Evolutionary conservation across 306 rosid genomes (phyloP), one percentile per base, ranked within the genome.

Genomic region (Lathyrus oleraceus): DNA sequence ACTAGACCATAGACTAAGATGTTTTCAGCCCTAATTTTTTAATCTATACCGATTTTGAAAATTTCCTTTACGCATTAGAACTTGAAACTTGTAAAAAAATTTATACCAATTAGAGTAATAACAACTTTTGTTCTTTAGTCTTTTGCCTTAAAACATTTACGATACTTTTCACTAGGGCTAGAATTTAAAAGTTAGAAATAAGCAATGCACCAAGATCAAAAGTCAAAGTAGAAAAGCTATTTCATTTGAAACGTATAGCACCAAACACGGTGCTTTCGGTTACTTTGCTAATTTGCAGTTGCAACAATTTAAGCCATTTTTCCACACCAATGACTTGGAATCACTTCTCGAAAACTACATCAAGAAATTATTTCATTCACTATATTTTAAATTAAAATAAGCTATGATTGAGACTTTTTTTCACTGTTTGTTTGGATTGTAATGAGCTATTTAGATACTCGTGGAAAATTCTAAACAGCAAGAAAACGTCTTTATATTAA

Each of bases 191-290:
- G 47, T 45, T 43, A 16, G 74, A 61, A 75, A 54, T 58, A 61
- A 48, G 17, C 69, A 42, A 43, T 42, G 83, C 51, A 81, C 60
- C 65, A 9, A 14, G 10, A 1, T 21, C 7, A 38, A 61, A 47
- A 81, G 83, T 69, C 81, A 81, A 84, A 35, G 57, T 48, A 5
- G n/a, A n/a, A 42, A 56, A 78, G 73, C 72, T 73, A 43, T 39
- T 65, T 47, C 10, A 42, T 51, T 59, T 49, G 17, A 68, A 44
- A 30, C 23, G 4, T 58, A 21, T 25, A n/a, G 23, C 66, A 44
- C 32, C 19, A 63, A 73, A 56, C 56, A 64, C 61, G 44, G 58
- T 35, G 36, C 67, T 69, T 76, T 61, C 47, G n/a, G 75, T 21
- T 51, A 35, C 76, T 5, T 58, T 59, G 30, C 35, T 13, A 57